Conservation (phyloP, 169 alveolate genomes). For the Eimeria acervulina region DNA sequence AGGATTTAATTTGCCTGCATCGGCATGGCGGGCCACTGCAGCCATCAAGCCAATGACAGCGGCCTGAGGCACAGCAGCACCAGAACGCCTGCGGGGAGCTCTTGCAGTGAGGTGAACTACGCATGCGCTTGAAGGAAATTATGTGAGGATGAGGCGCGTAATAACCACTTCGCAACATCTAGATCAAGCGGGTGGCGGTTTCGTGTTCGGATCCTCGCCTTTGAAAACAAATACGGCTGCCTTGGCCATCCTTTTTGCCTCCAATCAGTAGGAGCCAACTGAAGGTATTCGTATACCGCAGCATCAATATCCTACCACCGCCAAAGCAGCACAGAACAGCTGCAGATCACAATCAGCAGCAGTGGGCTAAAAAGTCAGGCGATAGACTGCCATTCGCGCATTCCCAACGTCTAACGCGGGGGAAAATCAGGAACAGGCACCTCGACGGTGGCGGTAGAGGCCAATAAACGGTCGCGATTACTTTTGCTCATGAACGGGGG, state of each 20-base stretch:
- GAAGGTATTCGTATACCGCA: conserved; percentile 11
- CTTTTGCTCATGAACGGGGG: conserved; percentile 54
- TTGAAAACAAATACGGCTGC: conserved; percentile 38
- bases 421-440: neutral
- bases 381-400: neutral
- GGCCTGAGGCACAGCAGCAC: neutral
- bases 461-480: conserved; percentile 3
- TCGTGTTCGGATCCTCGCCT: neutral
- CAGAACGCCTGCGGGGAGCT: neutral
- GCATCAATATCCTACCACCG: conserved; percentile 26
- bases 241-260: conserved; percentile 23
- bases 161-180: neutral
- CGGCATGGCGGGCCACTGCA: conserved; percentile 67
- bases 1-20: neutral
- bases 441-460: neutral
- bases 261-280: neutral
- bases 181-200: neutral
- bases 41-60: conserved; percentile 71
- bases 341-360: neutral
- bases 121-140: neutral
- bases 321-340: neutral
- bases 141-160: neutral
- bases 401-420: neutral
- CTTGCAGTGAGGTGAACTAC: neutral
- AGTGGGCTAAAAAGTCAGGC: neutral